Percentiles rank a stretch among this genome's conserved stretches.
These are phyloP conservation scores for Plasmodium cynomolgi DNA, from an alignment of 169 alveolate genomes.

Conservation along the genomic window DNA sequence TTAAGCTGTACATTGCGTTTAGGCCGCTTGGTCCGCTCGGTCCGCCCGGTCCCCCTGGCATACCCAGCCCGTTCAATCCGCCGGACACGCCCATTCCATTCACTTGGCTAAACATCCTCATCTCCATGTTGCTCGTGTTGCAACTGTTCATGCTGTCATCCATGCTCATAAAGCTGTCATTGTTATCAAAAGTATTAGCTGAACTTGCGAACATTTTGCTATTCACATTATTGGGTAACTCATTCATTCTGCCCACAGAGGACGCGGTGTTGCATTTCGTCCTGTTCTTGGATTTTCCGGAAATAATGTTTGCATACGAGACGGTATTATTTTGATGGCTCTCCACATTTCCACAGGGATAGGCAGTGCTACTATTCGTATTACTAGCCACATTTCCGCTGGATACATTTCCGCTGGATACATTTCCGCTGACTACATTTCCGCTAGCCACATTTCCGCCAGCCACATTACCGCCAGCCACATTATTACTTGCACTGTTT, in stretches of 20 bases:
- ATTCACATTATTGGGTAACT: constrained; percentile 8
- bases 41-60: neutral
- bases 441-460: neutral
- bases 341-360: neutral
- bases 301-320: neutral
- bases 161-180: constrained; percentile 24
- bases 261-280: neutral
- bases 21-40: neutral
- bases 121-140: constrained; percentile 10
- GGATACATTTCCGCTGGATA: neutral
- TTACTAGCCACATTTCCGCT: neutral
- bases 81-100: constrained; percentile 1
- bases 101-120: constrained; percentile 1
- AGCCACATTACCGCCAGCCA: too few species aligned
- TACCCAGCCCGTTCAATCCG: neutral
- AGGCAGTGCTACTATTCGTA: neutral
- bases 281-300: neutral
- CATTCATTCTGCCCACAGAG: constrained; percentile 35
- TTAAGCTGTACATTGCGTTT: neutral
- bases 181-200: constrained; percentile 12
- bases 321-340: constrained; percentile 6
- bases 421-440: neutral
- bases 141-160: constrained; percentile 32
- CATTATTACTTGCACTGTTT: neutral
- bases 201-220: constrained; percentile 7